Percentiles rank a stretch among this genome's conserved stretches.
These are phyloP conservation scores for Amborella trichopoda DNA, from an alignment of 164 flowering plant genomes.

Conservation along the genomic window DNA sequence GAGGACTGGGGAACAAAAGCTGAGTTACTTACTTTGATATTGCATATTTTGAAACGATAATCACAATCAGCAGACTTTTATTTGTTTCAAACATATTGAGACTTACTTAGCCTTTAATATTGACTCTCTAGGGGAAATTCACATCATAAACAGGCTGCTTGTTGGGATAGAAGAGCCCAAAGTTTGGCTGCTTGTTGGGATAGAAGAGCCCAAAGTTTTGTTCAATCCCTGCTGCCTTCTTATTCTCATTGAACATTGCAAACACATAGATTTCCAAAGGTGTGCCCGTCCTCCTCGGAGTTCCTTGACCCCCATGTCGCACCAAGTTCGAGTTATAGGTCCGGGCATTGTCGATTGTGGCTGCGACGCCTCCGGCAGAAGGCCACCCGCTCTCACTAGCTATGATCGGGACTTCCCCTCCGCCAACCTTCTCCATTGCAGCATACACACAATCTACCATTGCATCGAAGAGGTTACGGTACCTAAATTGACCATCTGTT, in stretches of 20 bases:
- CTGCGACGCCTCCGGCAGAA: constrained; percentile 3
- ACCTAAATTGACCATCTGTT: constrained; percentile 1
- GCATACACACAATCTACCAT: constrained; percentile 4
- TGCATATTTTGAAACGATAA: background rate
- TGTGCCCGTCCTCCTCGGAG: constrained; percentile 4
- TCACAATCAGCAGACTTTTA: background rate
- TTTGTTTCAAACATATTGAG: no score
- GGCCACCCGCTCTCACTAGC: constrained; percentile 11
- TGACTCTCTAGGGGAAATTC: background rate
- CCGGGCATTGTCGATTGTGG: constrained; percentile 5
- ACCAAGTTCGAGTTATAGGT: constrained; percentile 1
- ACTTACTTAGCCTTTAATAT: no score
- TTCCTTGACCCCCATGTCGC: constrained; percentile 2
- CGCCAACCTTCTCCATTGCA: constrained; percentile 7
- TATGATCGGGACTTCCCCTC: background rate
- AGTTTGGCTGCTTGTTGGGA: constrained; percentile 2
- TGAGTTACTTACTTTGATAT: background rate
- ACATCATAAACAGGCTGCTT: constrained; percentile 3
- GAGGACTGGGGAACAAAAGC: background rate
- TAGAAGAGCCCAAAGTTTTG: constrained; percentile 7
- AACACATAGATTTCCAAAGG: constrained; percentile 4
- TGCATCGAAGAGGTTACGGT: constrained; percentile 4
- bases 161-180: constrained; percentile 9
- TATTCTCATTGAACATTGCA: constrained; percentile 9
- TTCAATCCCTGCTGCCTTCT: background rate